These are phyloP conservation scores for Colletotrichum graminicola DNA, from an alignment of 2,329 filamentous ascomycete species.

Conservation along the genomic window DNA sequence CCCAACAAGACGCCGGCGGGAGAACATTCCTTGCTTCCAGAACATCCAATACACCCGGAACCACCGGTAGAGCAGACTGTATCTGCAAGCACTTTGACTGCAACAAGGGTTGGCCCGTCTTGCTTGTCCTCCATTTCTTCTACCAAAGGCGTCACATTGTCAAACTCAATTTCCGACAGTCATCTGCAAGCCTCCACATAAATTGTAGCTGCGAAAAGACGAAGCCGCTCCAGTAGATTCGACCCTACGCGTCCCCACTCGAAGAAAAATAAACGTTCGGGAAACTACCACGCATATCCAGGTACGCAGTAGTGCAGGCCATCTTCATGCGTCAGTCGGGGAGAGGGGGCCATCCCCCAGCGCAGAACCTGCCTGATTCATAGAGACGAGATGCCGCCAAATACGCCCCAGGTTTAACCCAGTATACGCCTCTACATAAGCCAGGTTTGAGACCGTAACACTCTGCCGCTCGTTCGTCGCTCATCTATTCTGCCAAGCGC, in stretches of 20 bases:
- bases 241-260: background rate
- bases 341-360: background rate
- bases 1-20: background rate
- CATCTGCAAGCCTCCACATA: slow-evolving; percentile 18
- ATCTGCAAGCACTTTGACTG: background rate
- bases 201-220: slow-evolving; percentile 22
- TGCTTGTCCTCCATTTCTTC: background rate
- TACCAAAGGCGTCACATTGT: slow-evolving; percentile 19
- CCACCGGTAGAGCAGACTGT: slow-evolving; percentile 9
- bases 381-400: slow-evolving; percentile 20
- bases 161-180: slow-evolving; percentile 6
- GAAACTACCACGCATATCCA: background rate
- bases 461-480: background rate
- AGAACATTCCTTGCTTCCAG: background rate
- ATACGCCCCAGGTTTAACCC: slow-evolving; percentile 20
- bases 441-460: background rate
- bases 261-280: slow-evolving; percentile 27
- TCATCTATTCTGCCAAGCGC: slow-evolving; percentile 6
- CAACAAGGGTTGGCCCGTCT: background rate
- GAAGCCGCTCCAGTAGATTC: slow-evolving; percentile 24
- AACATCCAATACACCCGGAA: background rate
- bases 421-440: background rate
- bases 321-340: background rate
- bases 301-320: slow-evolving; percentile 2
- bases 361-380: slow-evolving; percentile 30